A percentile compares a stretch with the other conserved stretches of the same genome.
Conservation (phyloP, 2,329 filamentous ascomycete genomes). For the Rasamsonia emersonii region DNA sequence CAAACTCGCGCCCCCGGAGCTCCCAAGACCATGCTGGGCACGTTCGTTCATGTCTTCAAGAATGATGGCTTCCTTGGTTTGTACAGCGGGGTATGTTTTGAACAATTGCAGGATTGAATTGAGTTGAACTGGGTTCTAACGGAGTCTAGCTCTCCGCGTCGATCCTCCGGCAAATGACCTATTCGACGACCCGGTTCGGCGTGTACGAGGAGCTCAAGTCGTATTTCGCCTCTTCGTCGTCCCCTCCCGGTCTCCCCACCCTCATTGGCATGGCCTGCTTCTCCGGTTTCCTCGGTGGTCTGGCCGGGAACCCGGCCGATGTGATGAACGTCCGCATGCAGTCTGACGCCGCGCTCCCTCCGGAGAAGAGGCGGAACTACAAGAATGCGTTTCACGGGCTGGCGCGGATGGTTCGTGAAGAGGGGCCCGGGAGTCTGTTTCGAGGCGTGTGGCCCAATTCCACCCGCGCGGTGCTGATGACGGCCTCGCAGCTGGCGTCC, state of each 20-base stretch:
- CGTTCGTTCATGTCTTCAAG: slow-evolving; percentile 71
- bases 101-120: slow-evolving; percentile 3
- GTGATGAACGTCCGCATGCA: slow-evolving; percentile 99
- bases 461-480: slow-evolving; percentile 57
- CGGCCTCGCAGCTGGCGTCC: slow-evolving; percentile 53
- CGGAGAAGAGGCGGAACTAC: slow-evolving; percentile 72
- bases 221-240: slow-evolving; percentile 47
- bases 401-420: slow-evolving; percentile 74
- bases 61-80: slow-evolving; percentile 69
- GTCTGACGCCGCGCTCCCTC: slow-evolving; percentile 72
- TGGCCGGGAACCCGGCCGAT: slow-evolving; percentile 90
- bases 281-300: slow-evolving; percentile 79
- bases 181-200: slow-evolving; percentile 92
- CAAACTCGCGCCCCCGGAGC: slow-evolving; percentile 73
- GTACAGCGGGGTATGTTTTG: slow-evolving; percentile 62
- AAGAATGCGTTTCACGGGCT: slow-evolving; percentile 80
- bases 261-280: slow-evolving; percentile 74
- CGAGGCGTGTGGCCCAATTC: slow-evolving; percentile 62
- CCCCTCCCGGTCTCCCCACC: slow-evolving; percentile 59
- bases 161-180: slow-evolving; percentile 86
- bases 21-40: slow-evolving; percentile 74
- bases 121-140: too few relatives aligned
- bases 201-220: slow-evolving; percentile 91
- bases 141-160: slow-evolving; percentile 67
- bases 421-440: slow-evolving; percentile 70